Evolutionary conservation across 768 basidiomycete genomes (phyloP).

Genomic region (Auricularia sp.): DNA sequence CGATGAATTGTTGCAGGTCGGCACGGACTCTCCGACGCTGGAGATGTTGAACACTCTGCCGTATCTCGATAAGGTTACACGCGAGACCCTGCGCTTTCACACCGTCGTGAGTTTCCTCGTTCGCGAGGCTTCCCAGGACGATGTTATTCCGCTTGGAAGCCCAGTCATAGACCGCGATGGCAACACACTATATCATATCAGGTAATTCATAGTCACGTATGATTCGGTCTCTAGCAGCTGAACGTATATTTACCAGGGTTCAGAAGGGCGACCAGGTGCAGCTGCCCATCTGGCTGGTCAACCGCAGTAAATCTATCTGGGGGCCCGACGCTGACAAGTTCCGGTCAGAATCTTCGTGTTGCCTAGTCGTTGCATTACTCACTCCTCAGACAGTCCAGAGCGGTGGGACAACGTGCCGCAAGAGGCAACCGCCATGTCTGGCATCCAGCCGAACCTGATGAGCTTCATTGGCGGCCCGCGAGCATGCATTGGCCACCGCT

Average conservation of each 20-base stretch:
- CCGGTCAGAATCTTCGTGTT: slow-evolving; percentile 5
- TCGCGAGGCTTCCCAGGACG: slow-evolving; percentile 41
- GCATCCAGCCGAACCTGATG: slow-evolving; percentile 2
- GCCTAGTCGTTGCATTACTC: neutral
- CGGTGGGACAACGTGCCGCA: slow-evolving; percentile 3
- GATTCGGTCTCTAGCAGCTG: neutral
- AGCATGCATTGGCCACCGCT: slow-evolving; percentile 13
- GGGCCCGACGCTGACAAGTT: slow-evolving; percentile 28
- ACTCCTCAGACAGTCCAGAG: slow-evolving; percentile 8
- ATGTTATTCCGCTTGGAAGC: slow-evolving; percentile 39
- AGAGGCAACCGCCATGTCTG: neutral
- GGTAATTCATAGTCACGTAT: slow-evolving; percentile 15
- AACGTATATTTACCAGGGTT: neutral
- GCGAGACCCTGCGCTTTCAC: neutral
- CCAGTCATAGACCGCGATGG: slow-evolving; percentile 39
- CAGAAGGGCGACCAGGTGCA: slow-evolving; percentile 16
- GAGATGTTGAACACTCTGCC: neutral
- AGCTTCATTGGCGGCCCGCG: slow-evolving; percentile 10
- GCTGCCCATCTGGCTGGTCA: slow-evolving; percentile 19
- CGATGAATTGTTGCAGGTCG: slow-evolving; percentile 34
- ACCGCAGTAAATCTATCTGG: slow-evolving; percentile 21
- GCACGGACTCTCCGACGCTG: neutral
- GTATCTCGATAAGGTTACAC: neutral
- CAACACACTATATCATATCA: slow-evolving; percentile 28
- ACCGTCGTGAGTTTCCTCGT: slow-evolving; percentile 35